Conservation (phyloP, 768 basidiomycete species). For the Rossbeevera mucosa region DNA sequence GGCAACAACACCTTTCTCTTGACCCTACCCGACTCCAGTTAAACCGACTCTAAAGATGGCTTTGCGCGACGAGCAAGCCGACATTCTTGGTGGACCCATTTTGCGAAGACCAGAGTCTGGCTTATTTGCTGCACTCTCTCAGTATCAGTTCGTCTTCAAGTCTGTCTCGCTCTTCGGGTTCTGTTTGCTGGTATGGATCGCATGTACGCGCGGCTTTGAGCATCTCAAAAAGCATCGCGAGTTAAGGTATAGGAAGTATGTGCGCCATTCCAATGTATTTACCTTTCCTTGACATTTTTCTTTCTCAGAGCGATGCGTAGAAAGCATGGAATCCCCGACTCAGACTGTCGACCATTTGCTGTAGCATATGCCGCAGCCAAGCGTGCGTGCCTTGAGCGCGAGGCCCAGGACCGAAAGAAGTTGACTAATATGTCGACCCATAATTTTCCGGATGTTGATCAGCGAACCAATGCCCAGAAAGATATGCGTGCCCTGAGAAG, state of each 20-base stretch:
- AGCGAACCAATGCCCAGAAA: conserved; percentile 29
- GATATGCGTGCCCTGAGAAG: conserved; percentile 39
- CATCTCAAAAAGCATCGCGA: conserved; percentile 57
- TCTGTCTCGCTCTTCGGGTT: conserved; percentile 34
- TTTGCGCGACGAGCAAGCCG: conserved; percentile 54
- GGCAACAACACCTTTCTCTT: conserved; percentile 12
- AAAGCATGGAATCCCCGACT: conserved; percentile 79
- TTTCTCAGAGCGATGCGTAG: conserved; percentile 60
- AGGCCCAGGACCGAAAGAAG: conserved; percentile 40
- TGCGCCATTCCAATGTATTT: conserved; percentile 5
- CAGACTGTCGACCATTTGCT: conserved; percentile 77
- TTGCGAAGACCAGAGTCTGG: conserved; percentile 33
- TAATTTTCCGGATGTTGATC: conserved; percentile 22
- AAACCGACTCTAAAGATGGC: conserved; percentile 40
- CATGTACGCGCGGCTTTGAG: conserved; percentile 38
- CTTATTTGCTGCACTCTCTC: conserved; percentile 31
- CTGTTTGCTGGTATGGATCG: conserved; percentile 33
- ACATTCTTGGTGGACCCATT: conserved; percentile 63
- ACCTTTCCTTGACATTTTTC: conserved; percentile 12
- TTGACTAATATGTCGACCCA: conserved; percentile 22
- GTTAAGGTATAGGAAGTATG: conserved; percentile 60
- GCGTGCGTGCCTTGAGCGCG: conserved; percentile 49
- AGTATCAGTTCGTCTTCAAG: conserved; percentile 35
- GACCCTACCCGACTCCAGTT: conserved; percentile 20
- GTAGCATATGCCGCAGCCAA: conserved; percentile 78